A percentile compares a stretch with the other conserved stretches of the same genome.
Evolutionary conservation across 2,329 filamentous ascomycete species (phyloP).

Genomic region (Exophiala viscosa): DNA sequence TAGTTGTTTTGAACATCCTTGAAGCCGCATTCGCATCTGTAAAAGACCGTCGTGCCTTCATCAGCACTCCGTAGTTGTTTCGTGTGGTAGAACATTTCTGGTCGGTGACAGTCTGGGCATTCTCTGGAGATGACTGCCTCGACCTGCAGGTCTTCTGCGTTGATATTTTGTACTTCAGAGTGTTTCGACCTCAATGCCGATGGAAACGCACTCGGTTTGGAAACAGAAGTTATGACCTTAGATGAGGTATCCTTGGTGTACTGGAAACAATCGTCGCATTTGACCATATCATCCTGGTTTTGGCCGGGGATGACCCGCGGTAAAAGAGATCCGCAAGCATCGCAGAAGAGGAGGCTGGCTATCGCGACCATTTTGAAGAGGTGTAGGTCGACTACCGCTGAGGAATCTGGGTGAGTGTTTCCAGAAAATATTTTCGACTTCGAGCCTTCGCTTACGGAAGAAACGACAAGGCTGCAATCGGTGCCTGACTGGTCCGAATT

Average conservation of each 20-base stretch:
- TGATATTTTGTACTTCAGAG: conserved; percentile 80
- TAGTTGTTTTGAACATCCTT: conserved; percentile 51
- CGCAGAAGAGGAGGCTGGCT: conserved; percentile 88
- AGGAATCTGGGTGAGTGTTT: no score
- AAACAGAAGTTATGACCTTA: conserved; percentile 73
- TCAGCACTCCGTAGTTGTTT: conserved; percentile 88
- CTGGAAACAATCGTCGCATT: conserved; percentile 81
- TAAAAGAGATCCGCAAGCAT: conserved; percentile 84
- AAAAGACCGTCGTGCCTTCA: conserved; percentile 91
- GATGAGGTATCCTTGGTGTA: conserved; percentile 76
- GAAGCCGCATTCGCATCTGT: conserved; percentile 78
- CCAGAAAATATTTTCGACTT: no score
- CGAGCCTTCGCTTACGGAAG: no score
- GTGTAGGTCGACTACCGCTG: not conserved
- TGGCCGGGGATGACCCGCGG: conserved; percentile 68
- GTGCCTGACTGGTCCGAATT: no score
- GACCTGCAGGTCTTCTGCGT: conserved; percentile 71
- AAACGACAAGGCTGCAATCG: no score
- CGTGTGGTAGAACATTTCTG: conserved; percentile 78
- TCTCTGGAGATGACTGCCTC: conserved; percentile 65
- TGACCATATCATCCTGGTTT: conserved; percentile 63
- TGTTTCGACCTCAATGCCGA: conserved; percentile 80
- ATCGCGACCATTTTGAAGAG: conserved; percentile 71
- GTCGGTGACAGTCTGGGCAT: conserved; percentile 76
- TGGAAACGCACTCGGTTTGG: conserved; percentile 87